Conservation (phyloP, 2,329 filamentous ascomycete species). For the Davidsoniella neocaledoniae region DNA sequence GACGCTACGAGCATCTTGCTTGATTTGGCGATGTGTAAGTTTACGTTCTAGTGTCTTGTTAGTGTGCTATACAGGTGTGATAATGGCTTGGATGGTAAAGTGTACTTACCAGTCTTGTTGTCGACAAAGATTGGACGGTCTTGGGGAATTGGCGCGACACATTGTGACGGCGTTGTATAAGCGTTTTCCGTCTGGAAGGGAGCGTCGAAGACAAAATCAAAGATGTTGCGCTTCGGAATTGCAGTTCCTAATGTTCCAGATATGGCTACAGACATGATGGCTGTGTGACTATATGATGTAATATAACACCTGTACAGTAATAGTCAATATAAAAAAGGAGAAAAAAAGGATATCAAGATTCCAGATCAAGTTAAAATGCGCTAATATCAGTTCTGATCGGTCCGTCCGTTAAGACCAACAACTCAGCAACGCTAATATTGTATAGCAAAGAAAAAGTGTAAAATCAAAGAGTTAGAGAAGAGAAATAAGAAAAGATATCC, state of each 20-base stretch:
- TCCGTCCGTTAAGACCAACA: no score
- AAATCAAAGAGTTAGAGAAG: no score
- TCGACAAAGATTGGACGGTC: constrained; percentile 24
- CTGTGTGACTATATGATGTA: constrained; percentile 14
- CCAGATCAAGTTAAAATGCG: no score
- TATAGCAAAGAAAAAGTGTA: no score
- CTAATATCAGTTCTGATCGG: no score
- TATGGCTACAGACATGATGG: constrained; percentile 1
- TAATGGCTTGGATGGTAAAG: neutral
- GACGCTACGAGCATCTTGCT: constrained; percentile 21
- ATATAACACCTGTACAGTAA: neutral
- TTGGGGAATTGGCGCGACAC: constrained; percentile 19
- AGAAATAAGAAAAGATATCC: no score
- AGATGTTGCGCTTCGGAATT: constrained; percentile 19
- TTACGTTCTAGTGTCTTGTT: constrained; percentile 19
- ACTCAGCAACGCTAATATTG: no score
- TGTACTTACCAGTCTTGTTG: constrained; percentile 22
- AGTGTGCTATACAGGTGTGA: neutral
- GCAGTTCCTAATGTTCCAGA: neutral
- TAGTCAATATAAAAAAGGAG: neutral
- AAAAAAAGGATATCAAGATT: neutral
- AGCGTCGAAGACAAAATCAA: constrained; percentile 23
- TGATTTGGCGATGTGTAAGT: constrained; percentile 21
- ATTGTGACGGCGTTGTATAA: constrained; percentile 18
- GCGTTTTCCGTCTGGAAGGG: constrained; percentile 21